Evolutionary conservation across 129 eudicot genomes (phyloP).

Genomic region (Apium graveolens): DNA sequence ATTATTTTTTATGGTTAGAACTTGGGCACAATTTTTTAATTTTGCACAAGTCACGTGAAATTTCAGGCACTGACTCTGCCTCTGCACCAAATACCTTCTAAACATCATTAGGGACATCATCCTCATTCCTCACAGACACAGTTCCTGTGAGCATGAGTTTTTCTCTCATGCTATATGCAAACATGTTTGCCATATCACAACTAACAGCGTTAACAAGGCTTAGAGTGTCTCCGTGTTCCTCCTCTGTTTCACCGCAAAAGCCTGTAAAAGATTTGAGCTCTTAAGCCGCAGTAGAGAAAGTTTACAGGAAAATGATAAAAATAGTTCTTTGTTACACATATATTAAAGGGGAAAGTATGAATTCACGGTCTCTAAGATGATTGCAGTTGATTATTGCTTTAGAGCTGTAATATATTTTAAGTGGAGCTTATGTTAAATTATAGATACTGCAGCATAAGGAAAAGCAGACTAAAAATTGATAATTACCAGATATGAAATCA

Average conservation of each 20-base stretch:
- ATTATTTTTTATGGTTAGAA: too few species aligned
- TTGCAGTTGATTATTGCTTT: too few species aligned
- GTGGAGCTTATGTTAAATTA: neutral
- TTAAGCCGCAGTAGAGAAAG: neutral
- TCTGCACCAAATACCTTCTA: too few species aligned
- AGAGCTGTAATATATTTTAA: neutral
- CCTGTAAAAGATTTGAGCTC: slow-evolving; percentile 36
- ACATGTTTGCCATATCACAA: slow-evolving; percentile 99
- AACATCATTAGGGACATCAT: too few species aligned
- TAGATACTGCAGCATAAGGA: neutral
- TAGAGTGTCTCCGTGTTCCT: slow-evolving; percentile 75
- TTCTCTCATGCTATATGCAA: slow-evolving; percentile 99
- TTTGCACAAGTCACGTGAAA: too few species aligned
- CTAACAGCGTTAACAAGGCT: slow-evolving; percentile 69
- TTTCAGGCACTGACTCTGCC: too few species aligned
- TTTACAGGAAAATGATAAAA: neutral
- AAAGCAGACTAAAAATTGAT: neutral
- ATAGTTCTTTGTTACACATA: neutral
- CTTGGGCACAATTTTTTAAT: too few species aligned
- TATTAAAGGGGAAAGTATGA: neutral
- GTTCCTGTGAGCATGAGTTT: slow-evolving; percentile 95
- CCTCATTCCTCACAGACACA: slow-evolving; percentile 67
- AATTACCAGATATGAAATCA: slow-evolving; percentile 93
- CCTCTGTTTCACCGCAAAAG: slow-evolving; percentile 94
- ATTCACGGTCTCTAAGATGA: neutral